Conservation (phyloP, 495 filamentous ascomycete genomes). For the Podospora comata region DNA sequence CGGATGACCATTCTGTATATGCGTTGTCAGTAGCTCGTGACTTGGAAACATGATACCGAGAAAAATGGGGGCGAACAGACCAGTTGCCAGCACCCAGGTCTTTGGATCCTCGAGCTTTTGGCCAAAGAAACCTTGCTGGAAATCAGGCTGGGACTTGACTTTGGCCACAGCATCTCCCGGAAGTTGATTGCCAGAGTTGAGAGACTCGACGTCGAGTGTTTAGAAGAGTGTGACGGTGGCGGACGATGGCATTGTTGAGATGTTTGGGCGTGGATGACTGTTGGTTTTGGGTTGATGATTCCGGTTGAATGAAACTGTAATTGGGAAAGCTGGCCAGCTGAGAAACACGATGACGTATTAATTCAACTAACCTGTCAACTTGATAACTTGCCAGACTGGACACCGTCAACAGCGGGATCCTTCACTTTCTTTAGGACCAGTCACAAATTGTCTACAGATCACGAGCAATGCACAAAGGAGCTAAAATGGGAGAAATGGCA, state of each 20-base stretch:
- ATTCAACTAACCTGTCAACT: too few relatives aligned
- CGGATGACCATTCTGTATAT: constrained; percentile 16
- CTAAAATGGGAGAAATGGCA: constrained; percentile 15
- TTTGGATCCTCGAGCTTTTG: constrained; percentile 20
- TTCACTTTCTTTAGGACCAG: neutral
- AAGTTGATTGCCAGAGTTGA: neutral
- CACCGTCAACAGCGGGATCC: too few relatives aligned
- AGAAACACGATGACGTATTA: too few relatives aligned
- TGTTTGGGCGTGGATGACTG: neutral
- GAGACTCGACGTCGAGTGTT: constrained; percentile 1
- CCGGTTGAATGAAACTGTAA: neutral
- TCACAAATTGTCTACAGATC: neutral
- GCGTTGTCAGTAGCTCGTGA: neutral
- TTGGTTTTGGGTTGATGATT: neutral
- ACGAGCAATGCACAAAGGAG: neutral
- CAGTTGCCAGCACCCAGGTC: constrained; percentile 16
- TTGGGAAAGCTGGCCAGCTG: too few relatives aligned
- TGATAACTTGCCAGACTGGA: too few relatives aligned
- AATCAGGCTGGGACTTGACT: constrained; percentile 14
- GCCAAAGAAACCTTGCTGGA: constrained; percentile 19
- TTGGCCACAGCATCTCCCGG: neutral
- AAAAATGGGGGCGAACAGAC: constrained; percentile 1
- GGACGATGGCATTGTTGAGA: neutral
- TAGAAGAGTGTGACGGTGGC: constrained; percentile 14
- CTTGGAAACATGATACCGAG: neutral